These are phyloP conservation scores for Lactarius sanguifluus DNA, from an alignment of 768 basidiomycete species.

Conservation along the genomic window DNA sequence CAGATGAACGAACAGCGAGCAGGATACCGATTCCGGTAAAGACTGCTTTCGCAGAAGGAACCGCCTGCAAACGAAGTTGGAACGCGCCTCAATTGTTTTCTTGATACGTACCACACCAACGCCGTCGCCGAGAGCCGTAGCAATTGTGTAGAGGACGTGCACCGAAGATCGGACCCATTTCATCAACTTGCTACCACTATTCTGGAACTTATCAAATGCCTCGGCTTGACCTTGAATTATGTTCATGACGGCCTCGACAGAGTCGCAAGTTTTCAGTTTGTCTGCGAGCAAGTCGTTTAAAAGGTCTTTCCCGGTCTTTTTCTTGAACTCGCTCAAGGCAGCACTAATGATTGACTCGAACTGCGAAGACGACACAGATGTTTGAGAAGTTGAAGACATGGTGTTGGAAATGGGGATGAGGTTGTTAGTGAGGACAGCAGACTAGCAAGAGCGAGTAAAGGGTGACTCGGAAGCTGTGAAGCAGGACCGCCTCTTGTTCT, in stretches of 20 bases:
- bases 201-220: not conserved
- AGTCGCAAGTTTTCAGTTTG: not conserved
- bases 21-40: not conserved
- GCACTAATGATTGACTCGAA: not conserved
- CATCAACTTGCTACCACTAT: not conserved
- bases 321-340: not conserved
- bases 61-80: not conserved
- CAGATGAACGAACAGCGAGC: not conserved
- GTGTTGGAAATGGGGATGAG: too few relatives aligned
- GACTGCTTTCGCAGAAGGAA: not conserved
- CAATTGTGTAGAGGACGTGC: not conserved
- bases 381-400: not conserved
- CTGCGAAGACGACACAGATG: not conserved
- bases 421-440: not conserved
- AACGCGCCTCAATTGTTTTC: not conserved
- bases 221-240: not conserved
- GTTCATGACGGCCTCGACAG: not conserved
- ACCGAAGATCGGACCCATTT: not conserved
- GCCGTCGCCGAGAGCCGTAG: not conserved
- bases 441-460: not conserved
- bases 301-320: not conserved
- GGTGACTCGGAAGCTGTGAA: not conserved
- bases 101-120: not conserved
- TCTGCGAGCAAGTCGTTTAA: not conserved
- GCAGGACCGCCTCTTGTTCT: not conserved